Base-by-base conservation (phyloP, 805 yeast genomes). In the Sugiyamaella valdiviana region DNA sequence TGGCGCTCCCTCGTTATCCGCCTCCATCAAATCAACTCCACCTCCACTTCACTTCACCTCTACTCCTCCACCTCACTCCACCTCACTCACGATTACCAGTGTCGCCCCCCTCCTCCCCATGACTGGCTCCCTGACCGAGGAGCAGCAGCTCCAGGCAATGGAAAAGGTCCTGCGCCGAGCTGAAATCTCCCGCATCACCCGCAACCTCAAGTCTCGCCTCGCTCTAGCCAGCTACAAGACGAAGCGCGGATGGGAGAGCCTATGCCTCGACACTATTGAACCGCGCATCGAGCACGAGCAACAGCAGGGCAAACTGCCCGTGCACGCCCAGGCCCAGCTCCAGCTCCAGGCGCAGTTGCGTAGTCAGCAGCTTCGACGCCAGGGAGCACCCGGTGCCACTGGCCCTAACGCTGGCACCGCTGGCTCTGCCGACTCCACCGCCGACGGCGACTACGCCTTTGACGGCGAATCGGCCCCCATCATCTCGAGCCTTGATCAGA, bases 181-280 rank as follows among this genome's bases (percentile, higher is more conserved):
- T 0, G 71, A 70, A 51, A 67, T 70, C 44, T 64, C 73, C 21
- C 54, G 72, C 23, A 59, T 71, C 41, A 66, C 75, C 12, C 59
- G 71, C 32, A 67, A 65, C 50, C 63, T 71, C 46, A 71, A 72
- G 51, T 64, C 67, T 38, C 57, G 74, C 36, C 64, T 71, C 14
- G 72, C 70, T 19, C 56, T 66, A 43, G 75, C 75, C 6, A 59
- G 68, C 21, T 63, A 61, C 63, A 70, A 71, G 55, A 60, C 74
- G 42, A 63, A 63, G 45, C 60, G 69, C 4, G 72, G 72, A 26
- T 65, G 69, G 65, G 67, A 64, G 53, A 59, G 62, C 48, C 58
- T 67, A 36, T 58, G 58, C 32, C 53, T 68, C 24, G 70, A 66
- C 42, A 41, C 63, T 14, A 62, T 68, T 38, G 72, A 68, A 52